Percentiles rank a stretch among this genome's conserved stretches.
Evolutionary conservation across 1,139 yeast species (phyloP).

Genomic region (Lodderomyces metapsilosis): DNA sequence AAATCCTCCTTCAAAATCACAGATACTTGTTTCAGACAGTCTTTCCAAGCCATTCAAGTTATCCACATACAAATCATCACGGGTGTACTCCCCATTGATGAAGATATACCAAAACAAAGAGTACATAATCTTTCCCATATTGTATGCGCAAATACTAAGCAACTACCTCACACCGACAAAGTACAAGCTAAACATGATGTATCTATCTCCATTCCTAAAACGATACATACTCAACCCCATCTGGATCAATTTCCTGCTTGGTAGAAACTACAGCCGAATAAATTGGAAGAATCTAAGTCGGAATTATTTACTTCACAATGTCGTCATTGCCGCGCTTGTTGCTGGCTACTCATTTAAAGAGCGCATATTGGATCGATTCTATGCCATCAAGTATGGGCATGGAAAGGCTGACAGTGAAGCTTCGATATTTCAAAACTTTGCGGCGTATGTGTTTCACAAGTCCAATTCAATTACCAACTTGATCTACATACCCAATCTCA

Average conservation of each 20-base stretch:
- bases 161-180: conserved; percentile 44
- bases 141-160: conserved; percentile 43
- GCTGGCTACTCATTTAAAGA: conserved; percentile 24
- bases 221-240: conserved; percentile 38
- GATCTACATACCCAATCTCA: conserved; percentile 36
- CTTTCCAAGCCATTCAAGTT: conserved; percentile 28
- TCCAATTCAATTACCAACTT: conserved; percentile 37
- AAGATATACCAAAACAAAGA: conserved; percentile 33
- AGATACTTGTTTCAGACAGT: conserved; percentile 28
- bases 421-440: conserved; percentile 20
- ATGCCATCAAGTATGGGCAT: conserved; percentile 25
- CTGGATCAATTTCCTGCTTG: conserved; percentile 41
- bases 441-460: conserved; percentile 22
- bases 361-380: conserved; percentile 27
- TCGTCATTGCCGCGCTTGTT: conserved; percentile 20
- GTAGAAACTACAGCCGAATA: conserved; percentile 24
- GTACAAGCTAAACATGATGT: conserved; percentile 36
- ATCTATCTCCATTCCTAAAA: conserved; percentile 35
- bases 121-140: conserved; percentile 31
- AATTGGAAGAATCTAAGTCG: conserved; percentile 30
- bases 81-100: conserved; percentile 17
- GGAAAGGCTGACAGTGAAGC: conserved; percentile 13
- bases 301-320: conserved; percentile 30
- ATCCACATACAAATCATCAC: conserved; percentile 20
- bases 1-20: conserved; percentile 35